These are phyloP conservation scores for Pulveroboletus ravenelii DNA, from an alignment of 768 basidiomycete species.

Conservation along the genomic window DNA sequence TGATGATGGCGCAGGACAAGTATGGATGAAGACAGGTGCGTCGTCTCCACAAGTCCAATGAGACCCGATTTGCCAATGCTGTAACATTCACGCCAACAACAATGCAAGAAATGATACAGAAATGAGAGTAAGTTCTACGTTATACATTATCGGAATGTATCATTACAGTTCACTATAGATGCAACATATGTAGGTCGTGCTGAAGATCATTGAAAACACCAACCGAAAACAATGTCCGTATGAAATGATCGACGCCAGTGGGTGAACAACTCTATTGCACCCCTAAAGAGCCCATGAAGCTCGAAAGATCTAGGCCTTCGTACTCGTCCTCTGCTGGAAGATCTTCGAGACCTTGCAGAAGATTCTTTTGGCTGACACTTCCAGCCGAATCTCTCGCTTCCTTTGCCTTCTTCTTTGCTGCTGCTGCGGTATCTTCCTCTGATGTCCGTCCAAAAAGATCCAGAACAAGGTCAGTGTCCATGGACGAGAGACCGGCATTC, in stretches of 20 bases:
- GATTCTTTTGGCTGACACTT: constrained; percentile 70
- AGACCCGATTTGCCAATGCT: neutral
- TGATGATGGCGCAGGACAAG: constrained; percentile 38
- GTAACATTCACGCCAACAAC: neutral
- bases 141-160: constrained; percentile 33
- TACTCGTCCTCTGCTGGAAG: constrained; percentile 92
- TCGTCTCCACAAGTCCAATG: neutral
- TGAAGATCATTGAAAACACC: constrained; percentile 10
- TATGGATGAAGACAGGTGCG: neutral
- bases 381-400: constrained; percentile 53
- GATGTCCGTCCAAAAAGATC: constrained; percentile 86
- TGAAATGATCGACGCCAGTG: constrained; percentile 13
- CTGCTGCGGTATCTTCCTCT: constrained; percentile 58
- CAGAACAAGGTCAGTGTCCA: constrained; percentile 96
- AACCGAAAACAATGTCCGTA: constrained; percentile 10
- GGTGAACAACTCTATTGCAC: constrained; percentile 31
- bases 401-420: constrained; percentile 44
- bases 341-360: constrained; percentile 87
- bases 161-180: constrained; percentile 33
- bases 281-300: constrained; percentile 83
- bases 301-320: constrained; percentile 76
- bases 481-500: constrained; percentile 87
- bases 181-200: constrained; percentile 29
- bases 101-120: constrained; percentile 16
- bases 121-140: constrained; percentile 20